Evolutionary conservation across 2,329 filamentous ascomycete species (phyloP), one percentile per base, ranked within the genome.

Genomic region (Xylariaceae sp.): DNA sequence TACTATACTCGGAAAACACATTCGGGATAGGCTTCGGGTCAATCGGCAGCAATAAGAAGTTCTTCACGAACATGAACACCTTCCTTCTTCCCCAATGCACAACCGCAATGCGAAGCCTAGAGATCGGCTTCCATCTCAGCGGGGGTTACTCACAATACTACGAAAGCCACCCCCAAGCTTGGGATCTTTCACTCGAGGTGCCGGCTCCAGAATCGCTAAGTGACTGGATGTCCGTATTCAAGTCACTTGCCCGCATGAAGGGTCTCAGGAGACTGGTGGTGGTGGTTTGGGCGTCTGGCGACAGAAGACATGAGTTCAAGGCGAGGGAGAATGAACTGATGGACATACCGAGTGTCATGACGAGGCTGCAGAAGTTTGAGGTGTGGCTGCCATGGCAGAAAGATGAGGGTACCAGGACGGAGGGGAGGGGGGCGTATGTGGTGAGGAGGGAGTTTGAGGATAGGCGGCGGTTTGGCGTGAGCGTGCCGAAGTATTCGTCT

Each of bases 311-410:
- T 18, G 52, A 55, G 30, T 56, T 56, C 39, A 45, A 35, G 36
- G 42, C 49, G 12, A 47, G 49, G 15, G 54, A 56, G 45, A 30
- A 41, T 17, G 54, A 56, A 39, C 41, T 56, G 1, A 56, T 56
- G 54, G 52, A 51, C 27, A 56, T 56, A 12, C 54, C 54, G 14
- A 48, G 38, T 9, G 11, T 42, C 9, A 56, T 56, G 54, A 55
- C 52, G 2, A 47, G 52, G 15, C 17, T 56, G 15, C 47, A 39
- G 43, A 56, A 38, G 12, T 56, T 56, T 18, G 54, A 56, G 9
- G 54, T 56, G 18, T 56, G 54, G 54, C 27, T 56, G 42, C 54
- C 54, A 12, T 56, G 54, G 54, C 44, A 52, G 5, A 45, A 55
- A n/a, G 50, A 51, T 15, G 49, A 50, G 19, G 49, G 39, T 17